Evolutionary conservation across 2,329 filamentous ascomycete species (phyloP).

Genomic region (Claviceps capensis): DNA sequence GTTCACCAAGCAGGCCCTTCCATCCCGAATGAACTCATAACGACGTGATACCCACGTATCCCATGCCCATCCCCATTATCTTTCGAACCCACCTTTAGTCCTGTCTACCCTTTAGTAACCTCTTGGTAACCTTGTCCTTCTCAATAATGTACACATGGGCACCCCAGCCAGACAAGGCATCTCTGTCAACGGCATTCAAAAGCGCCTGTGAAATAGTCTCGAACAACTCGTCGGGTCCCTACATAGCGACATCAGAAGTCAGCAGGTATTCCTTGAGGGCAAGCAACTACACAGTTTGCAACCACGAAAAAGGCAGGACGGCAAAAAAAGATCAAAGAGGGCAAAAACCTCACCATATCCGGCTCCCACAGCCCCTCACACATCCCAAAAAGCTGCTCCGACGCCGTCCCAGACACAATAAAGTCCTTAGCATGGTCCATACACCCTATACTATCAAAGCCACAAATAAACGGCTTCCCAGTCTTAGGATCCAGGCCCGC

Average conservation of each 20-base stretch:
- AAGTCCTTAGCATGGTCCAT: conserved; percentile 99
- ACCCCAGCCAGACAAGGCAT: conserved; percentile 94
- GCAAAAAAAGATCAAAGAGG: too few species aligned
- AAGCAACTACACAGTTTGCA: too few species aligned
- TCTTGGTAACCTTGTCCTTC: conserved; percentile 99
- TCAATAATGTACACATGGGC: conserved; percentile 99
- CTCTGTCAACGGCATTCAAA: conserved; percentile 89
- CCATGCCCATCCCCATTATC: neutral
- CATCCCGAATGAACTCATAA: neutral
- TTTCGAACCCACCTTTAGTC: conserved; percentile 41
- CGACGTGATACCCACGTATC: conserved; percentile 1
- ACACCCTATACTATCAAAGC: conserved; percentile 97
- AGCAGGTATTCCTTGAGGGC: neutral
- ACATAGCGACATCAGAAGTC: neutral
- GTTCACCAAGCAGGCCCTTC: neutral
- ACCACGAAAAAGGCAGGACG: neutral
- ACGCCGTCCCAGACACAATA: conserved; percentile 91
- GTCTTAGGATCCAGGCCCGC: conserved; percentile 91
- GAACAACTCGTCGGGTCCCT: conserved; percentile 89
- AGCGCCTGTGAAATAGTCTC: conserved; percentile 96
- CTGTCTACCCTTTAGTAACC: conserved; percentile 94
- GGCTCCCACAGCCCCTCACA: conserved; percentile 98
- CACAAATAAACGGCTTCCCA: conserved; percentile 93
- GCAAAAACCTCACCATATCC: conserved; percentile 55
- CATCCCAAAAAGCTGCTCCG: conserved; percentile 96